A percentile compares a stretch with the other conserved stretches of the same genome.
These are phyloP conservation scores for Suillus variegatus DNA, from an alignment of 768 basidiomycete species.

Conservation along the genomic window DNA sequence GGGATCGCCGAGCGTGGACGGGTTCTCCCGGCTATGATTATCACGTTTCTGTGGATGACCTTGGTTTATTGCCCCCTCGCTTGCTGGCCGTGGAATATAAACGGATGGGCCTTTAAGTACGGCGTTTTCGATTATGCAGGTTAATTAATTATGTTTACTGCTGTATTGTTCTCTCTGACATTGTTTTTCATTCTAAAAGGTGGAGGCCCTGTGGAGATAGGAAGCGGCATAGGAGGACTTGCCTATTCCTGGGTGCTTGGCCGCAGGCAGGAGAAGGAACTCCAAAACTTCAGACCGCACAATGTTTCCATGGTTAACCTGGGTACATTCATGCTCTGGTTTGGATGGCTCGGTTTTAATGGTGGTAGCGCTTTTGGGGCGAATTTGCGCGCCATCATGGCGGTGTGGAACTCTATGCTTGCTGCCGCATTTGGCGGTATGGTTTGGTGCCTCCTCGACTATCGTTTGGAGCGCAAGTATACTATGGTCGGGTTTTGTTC, in stretches of 20 bases:
- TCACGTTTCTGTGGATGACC: slow-evolving; percentile 84
- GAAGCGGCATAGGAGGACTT: slow-evolving; percentile 81
- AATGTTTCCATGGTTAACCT: slow-evolving; percentile 83
- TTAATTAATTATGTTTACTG: slow-evolving; percentile 13
- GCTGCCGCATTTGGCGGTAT: slow-evolving; percentile 81
- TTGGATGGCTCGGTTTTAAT: slow-evolving; percentile 91
- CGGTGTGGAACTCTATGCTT: slow-evolving; percentile 88
- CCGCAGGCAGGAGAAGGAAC: slow-evolving; percentile 68
- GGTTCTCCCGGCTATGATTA: slow-evolving; percentile 77
- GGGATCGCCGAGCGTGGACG: slow-evolving; percentile 87
- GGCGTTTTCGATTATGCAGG: slow-evolving; percentile 91
- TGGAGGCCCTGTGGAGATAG: slow-evolving; percentile 87
- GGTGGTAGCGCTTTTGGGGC: slow-evolving; percentile 88
- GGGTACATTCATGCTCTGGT: slow-evolving; percentile 86
- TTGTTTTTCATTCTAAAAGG: slow-evolving; percentile 39
- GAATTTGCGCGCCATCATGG: slow-evolving; percentile 83
- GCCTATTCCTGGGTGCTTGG: slow-evolving; percentile 90
- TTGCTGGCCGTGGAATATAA: slow-evolving; percentile 78
- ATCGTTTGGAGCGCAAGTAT: slow-evolving; percentile 76
- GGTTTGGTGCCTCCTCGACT: slow-evolving; percentile 83
- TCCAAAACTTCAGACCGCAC: slow-evolving; percentile 83
- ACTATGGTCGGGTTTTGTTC: slow-evolving; percentile 91
- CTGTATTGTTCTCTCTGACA: slow-evolving; percentile 1
- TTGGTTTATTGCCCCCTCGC: slow-evolving; percentile 88
- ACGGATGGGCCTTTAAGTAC: slow-evolving; percentile 85